Evolutionary conservation across 2,329 filamentous ascomycete genomes (phyloP), one percentile per base, ranked within the genome.

Genomic region (Metarhizium guizhouense): DNA sequence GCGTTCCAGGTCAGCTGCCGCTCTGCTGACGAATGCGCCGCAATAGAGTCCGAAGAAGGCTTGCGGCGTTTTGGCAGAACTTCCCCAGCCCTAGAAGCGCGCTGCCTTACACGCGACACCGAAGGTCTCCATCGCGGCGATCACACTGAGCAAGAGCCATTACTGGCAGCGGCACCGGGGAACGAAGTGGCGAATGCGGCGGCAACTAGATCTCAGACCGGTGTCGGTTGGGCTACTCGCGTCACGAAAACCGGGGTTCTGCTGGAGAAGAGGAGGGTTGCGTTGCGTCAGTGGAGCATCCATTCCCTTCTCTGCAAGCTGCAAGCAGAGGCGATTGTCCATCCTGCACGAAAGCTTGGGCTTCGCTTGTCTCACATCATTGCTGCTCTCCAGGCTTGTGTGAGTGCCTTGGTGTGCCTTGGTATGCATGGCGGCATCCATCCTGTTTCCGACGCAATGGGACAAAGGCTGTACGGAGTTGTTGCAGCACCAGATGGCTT

Each of bases 201-300:
- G 34, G 29, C 52, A 52, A 16, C 38, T 25, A 45, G 18, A 42
- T 45, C 42, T 47, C 52, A 13, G 42, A 53, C 38, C 25, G 52
- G 42, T 29, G 14, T 47, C 29, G 29, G 51, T 36, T 47, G 52
- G 29, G 52, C 32, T 16, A 29, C 34, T 20, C 43, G 38, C 52
- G 40, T 48, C 52, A 54, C 52, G n/a, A 54, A 54, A 54, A 54
- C 42, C 32, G 45, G 52, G 32, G 25, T 43, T 52, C 13, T 29
- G 50, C 34, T 53, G 51, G 51, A 53, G 51, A 47, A 29, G 8
- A 42, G 20, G 40, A 34, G 38, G 8, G 13, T 18, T 40, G 50
- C 13, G 30, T 25, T 53, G 40, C 51, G 40, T 47, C 40, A 47
- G 40, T 47, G 45, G 32, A 48, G 45, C 32, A 2, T 34, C 32